Conservation (phyloP, 139 green algal species). For the Chlorella vulgaris region DNA sequence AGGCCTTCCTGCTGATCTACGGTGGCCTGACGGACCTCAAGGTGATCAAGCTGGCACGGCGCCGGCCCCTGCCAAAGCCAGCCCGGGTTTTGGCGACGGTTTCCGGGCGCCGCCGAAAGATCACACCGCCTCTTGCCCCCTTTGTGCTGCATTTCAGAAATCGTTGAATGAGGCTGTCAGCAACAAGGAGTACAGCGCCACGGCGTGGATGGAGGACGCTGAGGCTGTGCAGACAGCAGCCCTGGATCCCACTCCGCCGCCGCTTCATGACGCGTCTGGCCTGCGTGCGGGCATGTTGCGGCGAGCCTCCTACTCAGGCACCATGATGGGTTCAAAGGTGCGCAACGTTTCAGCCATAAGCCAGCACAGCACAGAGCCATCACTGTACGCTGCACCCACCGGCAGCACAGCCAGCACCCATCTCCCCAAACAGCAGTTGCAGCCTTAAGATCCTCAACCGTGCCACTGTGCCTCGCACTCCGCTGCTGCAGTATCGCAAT, state of each 20-base stretch:
- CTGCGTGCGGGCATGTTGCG: slow-evolving; percentile 30
- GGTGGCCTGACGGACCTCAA: slow-evolving; percentile 25
- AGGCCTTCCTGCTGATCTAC: slow-evolving; percentile 40
- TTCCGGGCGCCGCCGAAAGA: too few relatives aligned
- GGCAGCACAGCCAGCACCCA: too few relatives aligned
- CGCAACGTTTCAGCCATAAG: not conserved
- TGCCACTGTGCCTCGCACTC: too few relatives aligned
- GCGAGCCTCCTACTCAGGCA: slow-evolving; percentile 39
- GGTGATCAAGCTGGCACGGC: slow-evolving; percentile 13
- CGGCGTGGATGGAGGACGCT: slow-evolving; percentile 19
- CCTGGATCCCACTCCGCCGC: slow-evolving; percentile 12
- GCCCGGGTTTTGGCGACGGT: too few relatives aligned
- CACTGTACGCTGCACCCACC: too few relatives aligned
- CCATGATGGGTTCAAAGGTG: slow-evolving; percentile 59
- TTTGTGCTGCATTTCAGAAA: too few relatives aligned
- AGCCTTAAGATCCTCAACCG: too few relatives aligned
- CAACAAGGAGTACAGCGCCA: slow-evolving; percentile 50
- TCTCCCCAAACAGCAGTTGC: too few relatives aligned
- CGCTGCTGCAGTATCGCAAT: slow-evolving; percentile 52
- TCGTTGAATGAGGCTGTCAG: slow-evolving; percentile 38
- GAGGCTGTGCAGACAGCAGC: slow-evolving; percentile 22
- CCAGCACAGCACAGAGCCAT: too few relatives aligned
- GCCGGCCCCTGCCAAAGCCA: not conserved
- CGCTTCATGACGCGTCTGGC: not conserved
- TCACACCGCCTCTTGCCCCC: too few relatives aligned